Percentiles rank a stretch among this genome's conserved stretches.
Conservation (phyloP, 352 stramenopile species). For the Phytophthora vignae region DNA sequence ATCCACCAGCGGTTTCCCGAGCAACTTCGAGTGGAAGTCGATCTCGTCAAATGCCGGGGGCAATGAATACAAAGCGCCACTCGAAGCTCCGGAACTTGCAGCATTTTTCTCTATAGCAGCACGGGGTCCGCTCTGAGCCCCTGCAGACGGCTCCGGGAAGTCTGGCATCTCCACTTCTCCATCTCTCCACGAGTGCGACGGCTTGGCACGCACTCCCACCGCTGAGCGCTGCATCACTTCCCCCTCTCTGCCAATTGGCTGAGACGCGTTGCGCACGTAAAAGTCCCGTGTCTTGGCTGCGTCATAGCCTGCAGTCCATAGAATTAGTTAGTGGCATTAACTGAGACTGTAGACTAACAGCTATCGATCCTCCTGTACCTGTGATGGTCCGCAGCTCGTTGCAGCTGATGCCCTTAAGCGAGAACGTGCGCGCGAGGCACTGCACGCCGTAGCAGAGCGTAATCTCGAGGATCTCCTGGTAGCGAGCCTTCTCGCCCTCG, state of each 20-base stretch:
- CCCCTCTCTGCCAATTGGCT: background rate
- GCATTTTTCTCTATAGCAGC: background rate
- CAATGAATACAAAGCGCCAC: slow-evolving; percentile 29
- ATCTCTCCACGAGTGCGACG: slow-evolving; percentile 72
- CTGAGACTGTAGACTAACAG: no score
- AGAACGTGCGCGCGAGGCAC: slow-evolving; percentile 72
- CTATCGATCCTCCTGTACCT: slow-evolving; percentile 24
- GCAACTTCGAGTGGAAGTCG: slow-evolving; percentile 59
- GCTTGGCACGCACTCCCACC: slow-evolving; percentile 56
- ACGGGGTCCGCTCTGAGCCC: background rate
- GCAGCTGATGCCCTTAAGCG: slow-evolving; percentile 66
- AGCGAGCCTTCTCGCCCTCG: slow-evolving; percentile 45
- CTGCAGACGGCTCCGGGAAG: slow-evolving; percentile 19
- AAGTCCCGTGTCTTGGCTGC: slow-evolving; percentile 59
- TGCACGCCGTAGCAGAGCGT: slow-evolving; percentile 77
- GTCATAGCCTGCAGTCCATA: slow-evolving; percentile 48
- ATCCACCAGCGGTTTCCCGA: slow-evolving; percentile 74
- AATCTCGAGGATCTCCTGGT: slow-evolving; percentile 74
- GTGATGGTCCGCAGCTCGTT: slow-evolving; percentile 69
- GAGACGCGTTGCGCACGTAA: slow-evolving; percentile 61
- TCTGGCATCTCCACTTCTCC: slow-evolving; percentile 51
- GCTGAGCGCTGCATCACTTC: slow-evolving; percentile 10
- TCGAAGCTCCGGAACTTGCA: background rate
- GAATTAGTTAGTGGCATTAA: background rate
- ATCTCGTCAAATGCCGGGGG: slow-evolving; percentile 57